Base-by-base conservation (phyloP, 768 basidiomycete genomes). In the Asterophora lycoperdoides region DNA sequence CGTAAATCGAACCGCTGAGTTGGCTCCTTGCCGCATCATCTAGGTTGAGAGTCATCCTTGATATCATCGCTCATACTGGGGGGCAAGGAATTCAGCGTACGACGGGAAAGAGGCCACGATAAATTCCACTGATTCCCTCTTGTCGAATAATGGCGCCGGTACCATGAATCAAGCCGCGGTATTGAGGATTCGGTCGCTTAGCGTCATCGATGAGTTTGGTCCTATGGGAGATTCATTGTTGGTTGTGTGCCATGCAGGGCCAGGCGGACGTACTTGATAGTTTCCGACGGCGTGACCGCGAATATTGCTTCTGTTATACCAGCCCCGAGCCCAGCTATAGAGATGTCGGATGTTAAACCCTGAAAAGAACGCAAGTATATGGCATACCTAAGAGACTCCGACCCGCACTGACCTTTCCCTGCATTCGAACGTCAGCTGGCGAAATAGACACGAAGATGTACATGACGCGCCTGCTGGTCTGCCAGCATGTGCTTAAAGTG, bases 11-110 rank as follows among this genome's bases (percentile, higher is more conserved):
- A 98, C 83, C 8, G 96, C 93, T 4, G 93, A 97, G 64, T 98
- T 99, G 35, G 94, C 95, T 33, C 93, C 93, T 81, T 98, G 95
- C 23, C 93, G 86, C 80, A 95, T 89, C 82, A 95, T 91, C 92
- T 23, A 23, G 3, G 23, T 96, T 60, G 10, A 23, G 5, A 15
- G 1, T 26, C 5, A 23, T 6, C 20, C 15, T 8, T 28, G 20
- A n/a, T 9, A n/a, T n/a, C 1, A 8, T n/a, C n/a, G 11, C 15
- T n/a, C n/a, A 26, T 41, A 15, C n/a, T 41, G 8, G 6, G 40
- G 1, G 5, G 6, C 15, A 14, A n/a, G 11, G 14, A 13, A 7
- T n/a, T 26, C 20, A 2, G 78, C 86, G 51, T 64, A 95, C 94
- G 47, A 97, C 93, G 3, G 95, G 93, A 62, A 93, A 91, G 3